phyloP scores from a whole-genome alignment of 441 rosid species.

The Adansonia grandidieri region DNA sequence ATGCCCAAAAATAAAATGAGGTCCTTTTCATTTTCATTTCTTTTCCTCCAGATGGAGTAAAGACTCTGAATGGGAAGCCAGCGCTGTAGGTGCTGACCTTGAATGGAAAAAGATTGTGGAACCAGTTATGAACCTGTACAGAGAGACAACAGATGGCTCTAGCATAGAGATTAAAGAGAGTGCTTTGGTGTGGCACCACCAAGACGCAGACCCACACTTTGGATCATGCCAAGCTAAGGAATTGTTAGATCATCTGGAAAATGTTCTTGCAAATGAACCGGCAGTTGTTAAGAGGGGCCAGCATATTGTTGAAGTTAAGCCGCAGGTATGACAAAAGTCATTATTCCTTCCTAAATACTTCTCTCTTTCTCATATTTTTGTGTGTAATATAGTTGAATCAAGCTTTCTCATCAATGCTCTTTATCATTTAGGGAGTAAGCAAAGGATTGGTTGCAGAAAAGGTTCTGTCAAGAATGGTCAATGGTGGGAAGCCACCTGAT shows the following conservation, averaged over 20 bases:
- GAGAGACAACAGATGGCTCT: constrained; percentile 89
- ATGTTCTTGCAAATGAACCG: constrained; percentile 84
- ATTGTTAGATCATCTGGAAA: constrained; percentile 80
- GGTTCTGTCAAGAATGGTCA: constrained; percentile 45
- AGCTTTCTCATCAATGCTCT: constrained; percentile 13
- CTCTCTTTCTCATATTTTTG: constrained; percentile 8
- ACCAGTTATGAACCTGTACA: constrained; percentile 76
- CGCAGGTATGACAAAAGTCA: constrained; percentile 55
- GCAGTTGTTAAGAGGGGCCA: constrained; percentile 79
- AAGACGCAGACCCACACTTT: constrained; percentile 92
- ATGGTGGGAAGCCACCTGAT: constrained; percentile 48
- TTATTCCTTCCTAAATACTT: not conserved
- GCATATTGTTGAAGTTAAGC: constrained; percentile 89
- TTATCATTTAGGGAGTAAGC: constrained; percentile 54
- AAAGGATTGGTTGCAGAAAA: constrained; percentile 59
- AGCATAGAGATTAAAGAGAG: constrained; percentile 77
- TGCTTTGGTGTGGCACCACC: constrained; percentile 90
- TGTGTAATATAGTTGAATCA: not conserved
- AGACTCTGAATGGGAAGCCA: constrained; percentile 65
- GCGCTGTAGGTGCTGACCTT: constrained; percentile 57
- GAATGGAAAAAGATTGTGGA: constrained; percentile 82
- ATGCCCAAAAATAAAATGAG: not conserved
- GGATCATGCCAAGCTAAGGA: constrained; percentile 94
- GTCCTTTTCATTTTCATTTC: not conserved
- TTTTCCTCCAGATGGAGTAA: constrained; percentile 57